These are phyloP conservation scores for Iris pallida DNA, from an alignment of 116 monocot genomes.

Conservation along the genomic window DNA sequence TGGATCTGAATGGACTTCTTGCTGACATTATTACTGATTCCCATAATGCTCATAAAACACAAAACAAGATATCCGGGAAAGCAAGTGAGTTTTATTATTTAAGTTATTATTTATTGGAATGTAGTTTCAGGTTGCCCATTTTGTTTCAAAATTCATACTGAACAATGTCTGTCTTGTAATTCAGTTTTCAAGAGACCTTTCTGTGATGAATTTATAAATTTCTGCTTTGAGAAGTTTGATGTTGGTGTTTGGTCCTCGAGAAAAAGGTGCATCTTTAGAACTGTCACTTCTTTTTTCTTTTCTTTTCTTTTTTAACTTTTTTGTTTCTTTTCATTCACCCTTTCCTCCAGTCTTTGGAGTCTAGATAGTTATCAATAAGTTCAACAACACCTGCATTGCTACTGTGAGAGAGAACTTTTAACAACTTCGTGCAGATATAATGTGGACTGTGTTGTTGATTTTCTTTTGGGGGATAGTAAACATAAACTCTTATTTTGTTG, in stretches of 20 bases:
- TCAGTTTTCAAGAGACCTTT: slow-evolving; percentile 93
- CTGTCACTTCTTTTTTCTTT: background rate
- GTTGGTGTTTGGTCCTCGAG: slow-evolving; percentile 92
- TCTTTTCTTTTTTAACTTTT: background rate
- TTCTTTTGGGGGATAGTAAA: slow-evolving; percentile 31
- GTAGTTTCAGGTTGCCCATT: background rate
- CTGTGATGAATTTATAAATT: slow-evolving; percentile 78
- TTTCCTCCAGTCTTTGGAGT: no score
- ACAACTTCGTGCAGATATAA: slow-evolving; percentile 30
- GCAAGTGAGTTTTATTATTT: slow-evolving; percentile 13
- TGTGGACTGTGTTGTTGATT: slow-evolving; percentile 32
- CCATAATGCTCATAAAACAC: slow-evolving; percentile 17
- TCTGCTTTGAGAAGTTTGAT: slow-evolving; percentile 76
- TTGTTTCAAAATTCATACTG: slow-evolving; percentile 5
- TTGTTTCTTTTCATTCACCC: background rate
- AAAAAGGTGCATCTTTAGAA: slow-evolving; percentile 39
- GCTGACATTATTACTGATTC: slow-evolving; percentile 52
- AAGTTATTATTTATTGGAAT: background rate
- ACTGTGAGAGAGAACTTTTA: background rate
- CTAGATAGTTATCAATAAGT: no score
- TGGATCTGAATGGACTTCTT: slow-evolving; percentile 95
- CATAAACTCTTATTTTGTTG: slow-evolving; percentile 42
- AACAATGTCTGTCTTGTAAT: background rate
- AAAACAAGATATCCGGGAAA: slow-evolving; percentile 36
- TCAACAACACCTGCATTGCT: no score